Conservation (phyloP, 164 flowering plant genomes). For the Berberis thunbergii region DNA sequence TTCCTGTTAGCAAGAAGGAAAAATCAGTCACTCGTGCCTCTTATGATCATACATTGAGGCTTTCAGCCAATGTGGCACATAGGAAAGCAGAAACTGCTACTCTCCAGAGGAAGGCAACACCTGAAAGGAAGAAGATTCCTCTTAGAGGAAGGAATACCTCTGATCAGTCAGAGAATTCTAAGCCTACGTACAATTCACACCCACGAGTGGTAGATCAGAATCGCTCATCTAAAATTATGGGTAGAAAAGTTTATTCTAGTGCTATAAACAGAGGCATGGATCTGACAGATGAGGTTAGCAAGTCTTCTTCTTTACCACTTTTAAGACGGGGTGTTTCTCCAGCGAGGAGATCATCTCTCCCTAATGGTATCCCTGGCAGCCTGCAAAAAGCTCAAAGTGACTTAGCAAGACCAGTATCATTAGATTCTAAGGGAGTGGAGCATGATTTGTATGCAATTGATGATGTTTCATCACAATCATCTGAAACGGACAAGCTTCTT, state of each 20-base stretch:
- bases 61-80: slow-evolving; percentile 59
- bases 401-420: slow-evolving; percentile 18
- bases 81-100: slow-evolving; percentile 37
- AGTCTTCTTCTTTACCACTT: slow-evolving; percentile 22
- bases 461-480: slow-evolving; percentile 16
- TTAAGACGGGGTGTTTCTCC: slow-evolving; percentile 40
- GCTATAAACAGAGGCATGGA: slow-evolving; percentile 42
- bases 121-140: slow-evolving; percentile 84
- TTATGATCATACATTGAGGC: slow-evolving; percentile 53
- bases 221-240: slow-evolving; percentile 70
- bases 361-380: slow-evolving; percentile 31
- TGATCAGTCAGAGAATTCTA: slow-evolving; percentile 78
- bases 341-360: slow-evolving; percentile 29
- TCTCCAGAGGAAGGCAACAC: slow-evolving; percentile 44
- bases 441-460: slow-evolving; percentile 25
- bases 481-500: slow-evolving; percentile 19
- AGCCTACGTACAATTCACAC: slow-evolving; percentile 56
- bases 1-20: slow-evolving; percentile 67
- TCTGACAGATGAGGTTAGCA: slow-evolving; percentile 34
- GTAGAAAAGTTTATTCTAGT: slow-evolving; percentile 42
- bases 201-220: slow-evolving; percentile 64
- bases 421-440: slow-evolving; percentile 23
- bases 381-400: slow-evolving; percentile 44
- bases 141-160: slow-evolving; percentile 60
- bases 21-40: slow-evolving; percentile 39